These are phyloP conservation scores for Theileria annulata DNA, from an alignment of 169 alveolate species.

Conservation along the genomic window DNA sequence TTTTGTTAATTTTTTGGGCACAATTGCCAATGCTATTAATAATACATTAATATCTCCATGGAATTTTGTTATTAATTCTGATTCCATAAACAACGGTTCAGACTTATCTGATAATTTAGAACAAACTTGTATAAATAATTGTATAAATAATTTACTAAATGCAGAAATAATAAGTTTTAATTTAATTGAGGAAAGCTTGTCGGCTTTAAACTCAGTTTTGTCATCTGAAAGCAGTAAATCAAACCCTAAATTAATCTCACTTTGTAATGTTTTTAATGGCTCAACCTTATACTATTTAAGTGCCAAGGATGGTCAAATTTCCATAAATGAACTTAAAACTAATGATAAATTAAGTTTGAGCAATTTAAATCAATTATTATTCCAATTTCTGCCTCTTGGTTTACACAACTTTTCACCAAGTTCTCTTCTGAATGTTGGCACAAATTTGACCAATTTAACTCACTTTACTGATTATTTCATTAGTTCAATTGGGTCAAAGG, in stretches of 20 bases:
- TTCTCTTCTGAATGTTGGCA: not conserved
- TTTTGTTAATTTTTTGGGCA: constrained; percentile 36
- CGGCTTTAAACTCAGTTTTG: no score
- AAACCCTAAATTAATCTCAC: not conserved
- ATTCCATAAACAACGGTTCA: no score
- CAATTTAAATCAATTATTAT: not conserved
- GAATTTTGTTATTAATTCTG: constrained; percentile 4
- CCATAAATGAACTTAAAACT: not conserved
- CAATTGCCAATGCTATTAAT: constrained; percentile 40
- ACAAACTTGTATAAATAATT: no score
- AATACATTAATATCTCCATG: constrained; percentile 40
- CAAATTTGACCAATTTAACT: no score
- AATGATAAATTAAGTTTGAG: not conserved
- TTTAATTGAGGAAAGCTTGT: no score
- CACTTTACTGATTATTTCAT: no score
- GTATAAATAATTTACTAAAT: no score
- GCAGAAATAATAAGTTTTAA: no score
- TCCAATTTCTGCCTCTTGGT: not conserved
- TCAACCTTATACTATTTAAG: constrained; percentile 2
- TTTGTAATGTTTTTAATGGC: constrained; percentile 12
- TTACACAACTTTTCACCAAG: not conserved
- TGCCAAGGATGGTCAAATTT: not conserved
- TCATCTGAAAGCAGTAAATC: no score
- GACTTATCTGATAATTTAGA: no score
- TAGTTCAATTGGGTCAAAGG: no score